Base-by-base conservation (phyloP, 352 stramenopile species). In the Discostella stelligera region DNA sequence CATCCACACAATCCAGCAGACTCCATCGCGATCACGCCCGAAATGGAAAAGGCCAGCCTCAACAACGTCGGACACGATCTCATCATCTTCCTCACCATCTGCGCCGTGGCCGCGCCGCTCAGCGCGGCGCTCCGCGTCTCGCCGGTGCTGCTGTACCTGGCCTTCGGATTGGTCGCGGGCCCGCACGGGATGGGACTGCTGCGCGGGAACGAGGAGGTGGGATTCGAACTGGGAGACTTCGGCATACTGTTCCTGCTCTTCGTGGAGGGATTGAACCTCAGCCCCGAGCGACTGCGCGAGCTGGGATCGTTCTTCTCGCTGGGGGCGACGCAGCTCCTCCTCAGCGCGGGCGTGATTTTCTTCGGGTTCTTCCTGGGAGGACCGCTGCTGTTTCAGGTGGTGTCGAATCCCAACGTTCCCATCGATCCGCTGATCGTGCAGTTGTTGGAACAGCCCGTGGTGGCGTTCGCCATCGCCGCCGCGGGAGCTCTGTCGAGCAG, bases 241-340 rank as follows among this genome's bases (percentile, higher is more conserved):
- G 89, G 89, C 16, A 93, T 94, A 65, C 80, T 90, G 13, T 94
- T 94, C 69, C 72, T 94, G 8, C 66, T 94, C 2, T 94, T 94
- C 66, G 85, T 91, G 52, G 86, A 94, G 66, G 89, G 89, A 2
- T 73, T 94, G n/a, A 83, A 90, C 54, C 73, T 94, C 25, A 88
- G 68, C 65, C 80, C 89, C 13, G 85, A 92, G 30, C 53, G 89
- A 44, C 75, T 94, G 30, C 83, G 86, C 18, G 81, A 83, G 65
- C 74, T 94, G 7, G 77, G 80, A 30, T 72, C 71, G 11, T 91
- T 94, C 46, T 94, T 93, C 54, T 85, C 84, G 3, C 65, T 95
- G 25, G 90, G 90, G 1, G 65, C 89, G 6, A 84, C 84, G 20
- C 89, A 94, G 58, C 84, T 95, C 46, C 41, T 90, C 8, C 53